Conservation (phyloP, 805 yeast species). For the Teunomyces gatunensis region DNA sequence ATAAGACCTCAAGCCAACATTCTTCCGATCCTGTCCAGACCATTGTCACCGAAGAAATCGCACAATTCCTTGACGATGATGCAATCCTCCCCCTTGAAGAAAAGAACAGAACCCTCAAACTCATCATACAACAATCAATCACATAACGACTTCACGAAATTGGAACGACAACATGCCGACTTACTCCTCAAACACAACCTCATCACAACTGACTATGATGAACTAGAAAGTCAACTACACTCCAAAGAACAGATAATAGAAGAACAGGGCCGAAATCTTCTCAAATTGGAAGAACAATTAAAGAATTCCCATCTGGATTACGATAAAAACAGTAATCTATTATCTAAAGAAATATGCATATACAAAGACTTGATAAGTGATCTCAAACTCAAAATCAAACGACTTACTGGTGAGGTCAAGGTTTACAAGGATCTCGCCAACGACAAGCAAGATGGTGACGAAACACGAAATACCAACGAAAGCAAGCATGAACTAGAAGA, state of each 20-base stretch:
- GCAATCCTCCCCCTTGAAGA: slow-evolving; percentile 2
- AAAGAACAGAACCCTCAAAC: background rate
- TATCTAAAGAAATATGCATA: slow-evolving; percentile 26
- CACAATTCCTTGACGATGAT: slow-evolving; percentile 3
- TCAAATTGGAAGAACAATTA: slow-evolving; percentile 26
- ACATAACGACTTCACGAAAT: slow-evolving; percentile 7
- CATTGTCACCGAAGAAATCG: slow-evolving; percentile 1
- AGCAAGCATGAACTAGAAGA: slow-evolving; percentile 8
- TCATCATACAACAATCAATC: background rate
- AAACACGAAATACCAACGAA: background rate
- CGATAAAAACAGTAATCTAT: slow-evolving; percentile 24
- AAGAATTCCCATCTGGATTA: slow-evolving; percentile 29
- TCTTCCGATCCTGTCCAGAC: background rate
- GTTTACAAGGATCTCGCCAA: slow-evolving; percentile 6
- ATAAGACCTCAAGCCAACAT: slow-evolving; percentile 9
- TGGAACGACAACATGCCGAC: slow-evolving; percentile 31
- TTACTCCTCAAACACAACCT: slow-evolving; percentile 25
- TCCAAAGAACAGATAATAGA: slow-evolving; percentile 21
- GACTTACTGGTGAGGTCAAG: slow-evolving; percentile 18
- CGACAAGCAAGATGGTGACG: slow-evolving; percentile 5
- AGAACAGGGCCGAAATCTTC: slow-evolving; percentile 25
- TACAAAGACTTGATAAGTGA: slow-evolving; percentile 35
- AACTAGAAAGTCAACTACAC: slow-evolving; percentile 30
- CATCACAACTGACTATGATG: slow-evolving; percentile 24
- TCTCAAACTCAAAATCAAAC: slow-evolving; percentile 24